phyloP scores from a whole-genome alignment of 495 filamentous ascomycete species.

The Niebla homalea region DNA sequence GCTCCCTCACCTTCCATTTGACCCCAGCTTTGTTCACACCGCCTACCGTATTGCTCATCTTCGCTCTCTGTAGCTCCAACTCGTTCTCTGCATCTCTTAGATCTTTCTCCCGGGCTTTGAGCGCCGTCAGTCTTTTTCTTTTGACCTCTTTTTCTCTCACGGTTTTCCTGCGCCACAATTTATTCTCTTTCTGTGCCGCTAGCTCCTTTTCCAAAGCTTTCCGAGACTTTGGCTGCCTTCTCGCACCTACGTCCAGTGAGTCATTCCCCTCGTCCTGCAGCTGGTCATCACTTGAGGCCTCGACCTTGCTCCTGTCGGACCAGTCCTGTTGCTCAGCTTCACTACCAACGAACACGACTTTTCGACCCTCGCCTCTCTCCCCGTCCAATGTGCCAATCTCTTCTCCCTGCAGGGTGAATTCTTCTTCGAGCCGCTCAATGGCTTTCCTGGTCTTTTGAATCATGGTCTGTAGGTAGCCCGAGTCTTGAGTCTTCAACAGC shows the following conservation, averaged over 20 bases:
- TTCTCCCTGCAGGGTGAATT: conserved; percentile 30
- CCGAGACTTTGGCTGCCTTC: neutral
- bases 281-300: neutral
- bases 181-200: conserved; percentile 28
- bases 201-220: conserved; percentile 18
- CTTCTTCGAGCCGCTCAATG: conserved; percentile 44
- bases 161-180: conserved; percentile 32
- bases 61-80: conserved; percentile 62
- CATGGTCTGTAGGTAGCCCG: conserved; percentile 68
- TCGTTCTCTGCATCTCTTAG: conserved; percentile 60
- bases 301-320: neutral
- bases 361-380: conserved; percentile 22
- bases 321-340: conserved; percentile 36
- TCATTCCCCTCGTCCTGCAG: neutral
- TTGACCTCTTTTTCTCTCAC: conserved; percentile 35
- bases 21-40: conserved; percentile 69
- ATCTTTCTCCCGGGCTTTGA: conserved; percentile 56
- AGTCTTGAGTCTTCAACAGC: conserved; percentile 91
- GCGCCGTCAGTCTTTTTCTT: conserved; percentile 43
- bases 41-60: conserved; percentile 69
- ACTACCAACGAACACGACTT: conserved; percentile 45
- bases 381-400: conserved; percentile 1
- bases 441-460: conserved; percentile 44
- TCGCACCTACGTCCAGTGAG: neutral
- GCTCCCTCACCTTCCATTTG: conserved; percentile 70